Conservation (phyloP, 2,329 filamentous ascomycete species). For the Epicoccum nigrum region DNA sequence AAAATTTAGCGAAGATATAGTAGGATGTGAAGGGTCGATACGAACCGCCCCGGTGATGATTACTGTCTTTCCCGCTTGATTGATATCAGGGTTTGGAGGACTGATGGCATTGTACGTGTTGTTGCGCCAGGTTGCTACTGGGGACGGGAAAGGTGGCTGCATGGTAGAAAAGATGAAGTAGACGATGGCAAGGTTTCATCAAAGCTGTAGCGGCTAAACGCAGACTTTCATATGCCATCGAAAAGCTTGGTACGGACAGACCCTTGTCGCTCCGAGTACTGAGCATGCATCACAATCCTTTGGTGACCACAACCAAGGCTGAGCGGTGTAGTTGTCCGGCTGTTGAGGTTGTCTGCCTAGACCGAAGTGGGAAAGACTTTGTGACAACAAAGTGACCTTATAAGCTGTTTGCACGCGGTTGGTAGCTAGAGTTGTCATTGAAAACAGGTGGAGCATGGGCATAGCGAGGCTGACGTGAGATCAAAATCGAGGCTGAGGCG, state of each 20-base stretch:
- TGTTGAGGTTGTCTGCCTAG: too few relatives aligned
- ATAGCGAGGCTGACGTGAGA: too few relatives aligned
- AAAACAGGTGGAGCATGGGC: too few relatives aligned
- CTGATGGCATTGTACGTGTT: constrained; percentile 19
- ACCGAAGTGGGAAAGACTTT: too few relatives aligned
- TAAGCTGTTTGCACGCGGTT: too few relatives aligned
- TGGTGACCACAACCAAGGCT: background rate
- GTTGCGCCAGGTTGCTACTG: constrained; percentile 20
- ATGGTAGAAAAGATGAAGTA: background rate
- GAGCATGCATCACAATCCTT: background rate
- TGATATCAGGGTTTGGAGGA: constrained; percentile 10
- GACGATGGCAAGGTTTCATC: background rate
- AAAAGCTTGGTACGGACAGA: background rate
- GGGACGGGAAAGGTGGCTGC: constrained; percentile 18
- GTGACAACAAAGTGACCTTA: too few relatives aligned
- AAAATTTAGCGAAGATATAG: background rate
- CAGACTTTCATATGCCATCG: background rate
- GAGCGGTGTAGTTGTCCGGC: too few relatives aligned
- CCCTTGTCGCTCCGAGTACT: background rate
- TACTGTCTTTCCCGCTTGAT: constrained; percentile 22
- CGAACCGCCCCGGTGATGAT: constrained; percentile 23
- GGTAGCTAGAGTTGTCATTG: too few relatives aligned
- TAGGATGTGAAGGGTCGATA: too few relatives aligned
- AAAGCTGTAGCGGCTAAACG: background rate
- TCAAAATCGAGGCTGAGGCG: too few relatives aligned